A percentile compares a stretch with the other conserved stretches of the same genome.
Conservation (phyloP, 2,329 filamentous ascomycete species). For the Camillea tinctor region DNA sequence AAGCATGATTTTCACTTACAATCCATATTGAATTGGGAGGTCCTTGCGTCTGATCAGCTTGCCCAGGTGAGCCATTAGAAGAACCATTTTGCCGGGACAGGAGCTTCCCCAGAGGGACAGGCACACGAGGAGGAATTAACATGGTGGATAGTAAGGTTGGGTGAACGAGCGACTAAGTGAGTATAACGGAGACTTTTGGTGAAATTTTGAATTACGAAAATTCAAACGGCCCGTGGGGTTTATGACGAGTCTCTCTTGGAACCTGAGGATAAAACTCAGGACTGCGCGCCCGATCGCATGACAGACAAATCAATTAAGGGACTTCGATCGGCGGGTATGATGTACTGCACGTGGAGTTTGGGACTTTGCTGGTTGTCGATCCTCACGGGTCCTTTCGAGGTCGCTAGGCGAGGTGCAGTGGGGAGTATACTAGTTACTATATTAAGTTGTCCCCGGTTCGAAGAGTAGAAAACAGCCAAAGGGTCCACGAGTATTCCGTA, state of each 20-base stretch:
- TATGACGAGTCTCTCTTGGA: neutral
- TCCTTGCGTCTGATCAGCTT: neutral
- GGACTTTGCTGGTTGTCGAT: neutral
- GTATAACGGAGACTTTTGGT: neutral
- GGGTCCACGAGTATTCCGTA: neutral
- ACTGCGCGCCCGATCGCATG: neutral
- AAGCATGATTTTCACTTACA: constrained; percentile 9
- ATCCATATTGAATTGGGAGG: constrained; percentile 9
- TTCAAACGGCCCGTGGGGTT: neutral
- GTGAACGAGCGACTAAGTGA: constrained; percentile 22
- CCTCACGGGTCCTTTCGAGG: neutral
- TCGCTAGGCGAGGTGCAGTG: neutral
- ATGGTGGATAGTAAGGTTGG: constrained; percentile 12
- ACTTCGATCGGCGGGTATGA: neutral
- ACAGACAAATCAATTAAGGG: neutral
- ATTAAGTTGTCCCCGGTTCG: too few species aligned
- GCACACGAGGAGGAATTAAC: constrained; percentile 26
- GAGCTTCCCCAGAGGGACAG: constrained; percentile 15
- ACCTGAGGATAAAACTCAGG: neutral
- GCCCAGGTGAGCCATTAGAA: neutral
- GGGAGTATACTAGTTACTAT: neutral
- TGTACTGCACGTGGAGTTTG: neutral
- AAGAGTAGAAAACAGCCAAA: too few species aligned
- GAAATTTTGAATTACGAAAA: neutral
- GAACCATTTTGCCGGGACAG: neutral